These are phyloP conservation scores for Alternaria solani DNA, from an alignment of 2,329 filamentous ascomycete genomes.

Conservation along the genomic window DNA sequence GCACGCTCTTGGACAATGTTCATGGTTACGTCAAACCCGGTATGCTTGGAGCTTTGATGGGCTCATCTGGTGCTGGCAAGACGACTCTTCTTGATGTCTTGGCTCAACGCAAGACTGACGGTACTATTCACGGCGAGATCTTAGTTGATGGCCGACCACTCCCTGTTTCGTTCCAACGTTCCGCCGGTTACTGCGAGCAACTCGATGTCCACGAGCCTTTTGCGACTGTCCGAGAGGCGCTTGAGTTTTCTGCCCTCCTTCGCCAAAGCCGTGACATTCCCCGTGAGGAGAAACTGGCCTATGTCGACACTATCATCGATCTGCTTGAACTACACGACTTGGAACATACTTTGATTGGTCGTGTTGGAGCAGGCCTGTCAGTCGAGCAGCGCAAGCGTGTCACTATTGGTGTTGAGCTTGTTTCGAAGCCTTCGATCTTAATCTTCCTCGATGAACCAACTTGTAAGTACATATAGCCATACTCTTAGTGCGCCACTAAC, in stretches of 20 bases:
- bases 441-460: constrained; percentile 81
- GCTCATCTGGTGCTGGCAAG: constrained; percentile 45
- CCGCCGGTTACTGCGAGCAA: constrained; percentile 47
- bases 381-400: constrained; percentile 68
- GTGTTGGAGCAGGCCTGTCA: constrained; percentile 37
- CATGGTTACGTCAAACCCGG: constrained; percentile 64
- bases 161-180: constrained; percentile 40
- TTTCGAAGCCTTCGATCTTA: constrained; percentile 68
- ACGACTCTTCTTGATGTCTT: constrained; percentile 47
- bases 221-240: constrained; percentile 40
- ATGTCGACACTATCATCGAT: constrained; percentile 40
- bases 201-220: constrained; percentile 41
- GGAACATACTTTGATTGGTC: constrained; percentile 38
- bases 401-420: constrained; percentile 65
- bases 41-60: constrained; percentile 54
- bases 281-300: constrained; percentile 34
- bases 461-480: constrained; percentile 48
- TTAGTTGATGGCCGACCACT: constrained; percentile 41
- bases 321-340: constrained; percentile 37
- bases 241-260: constrained; percentile 42
- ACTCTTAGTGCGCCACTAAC: not conserved
- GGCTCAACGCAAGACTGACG: constrained; percentile 39
- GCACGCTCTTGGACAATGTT: constrained; percentile 61
- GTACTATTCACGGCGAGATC: constrained; percentile 38
- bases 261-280: constrained; percentile 35